A percentile compares a stretch with the other conserved stretches of the same genome.
These are phyloP conservation scores for Mucor plumbeus DNA, from an alignment of 371 early-diverging fungal species.

Conservation along the genomic window DNA sequence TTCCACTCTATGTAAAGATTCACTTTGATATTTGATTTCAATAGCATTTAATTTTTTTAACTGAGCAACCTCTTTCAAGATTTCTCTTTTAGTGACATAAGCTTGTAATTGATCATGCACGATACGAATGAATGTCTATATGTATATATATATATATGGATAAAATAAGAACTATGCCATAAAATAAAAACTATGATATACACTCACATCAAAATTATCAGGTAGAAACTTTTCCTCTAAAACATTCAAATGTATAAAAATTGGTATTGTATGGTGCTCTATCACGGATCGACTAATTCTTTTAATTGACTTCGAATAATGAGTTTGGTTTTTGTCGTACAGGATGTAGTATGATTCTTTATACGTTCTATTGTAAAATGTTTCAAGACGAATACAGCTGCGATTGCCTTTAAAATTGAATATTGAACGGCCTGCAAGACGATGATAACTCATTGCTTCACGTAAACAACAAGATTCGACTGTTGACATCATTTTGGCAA, in stretches of 20 bases:
- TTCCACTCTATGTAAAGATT: background rate
- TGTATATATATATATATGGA: no score
- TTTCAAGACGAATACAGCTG: constrained; percentile 45
- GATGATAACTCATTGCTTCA: constrained; percentile 45
- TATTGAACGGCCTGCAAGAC: constrained; percentile 37
- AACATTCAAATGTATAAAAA: constrained; percentile 38
- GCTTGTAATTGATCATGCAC: constrained; percentile 45
- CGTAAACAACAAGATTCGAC: constrained; percentile 33
- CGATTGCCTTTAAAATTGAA: constrained; percentile 33
- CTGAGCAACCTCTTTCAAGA: constrained; percentile 28
- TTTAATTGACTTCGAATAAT: background rate
- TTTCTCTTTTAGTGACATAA: constrained; percentile 44
- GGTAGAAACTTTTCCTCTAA: constrained; percentile 13
- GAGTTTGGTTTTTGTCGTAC: constrained; percentile 15
- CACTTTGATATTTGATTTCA: constrained; percentile 1
- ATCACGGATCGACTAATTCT: background rate
- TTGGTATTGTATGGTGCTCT: constrained; percentile 41
- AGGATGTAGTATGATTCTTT: constrained; percentile 46
- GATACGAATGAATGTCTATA: constrained; percentile 43
- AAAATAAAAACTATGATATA: background rate
- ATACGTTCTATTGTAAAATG: constrained; percentile 44
- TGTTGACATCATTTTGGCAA: constrained; percentile 34
- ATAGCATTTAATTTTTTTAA: background rate
- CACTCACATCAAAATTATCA: background rate
- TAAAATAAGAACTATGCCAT: background rate